Evolutionary conservation across 352 stramenopile genomes (phyloP).

Genomic region (Phytophthora chlamydospora): DNA sequence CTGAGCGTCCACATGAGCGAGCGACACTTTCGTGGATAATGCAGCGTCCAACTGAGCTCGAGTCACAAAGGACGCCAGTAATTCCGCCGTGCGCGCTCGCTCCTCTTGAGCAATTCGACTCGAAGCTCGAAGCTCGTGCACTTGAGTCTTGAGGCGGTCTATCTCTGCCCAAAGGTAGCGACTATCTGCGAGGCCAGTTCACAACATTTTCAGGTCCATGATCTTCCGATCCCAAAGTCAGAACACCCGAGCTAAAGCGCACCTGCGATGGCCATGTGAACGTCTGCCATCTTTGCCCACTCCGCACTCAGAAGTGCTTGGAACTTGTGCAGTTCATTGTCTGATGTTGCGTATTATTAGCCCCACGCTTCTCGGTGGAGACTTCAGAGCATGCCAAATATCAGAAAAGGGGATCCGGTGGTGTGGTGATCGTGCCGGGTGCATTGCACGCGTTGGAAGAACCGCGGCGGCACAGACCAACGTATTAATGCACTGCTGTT

Average conservation of each 20-base stretch:
- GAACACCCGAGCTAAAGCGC: not conserved
- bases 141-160: conserved; percentile 57
- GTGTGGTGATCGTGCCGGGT: too few species aligned
- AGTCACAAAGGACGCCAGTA: conserved; percentile 57
- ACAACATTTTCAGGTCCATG: not conserved
- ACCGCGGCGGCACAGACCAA: too few species aligned
- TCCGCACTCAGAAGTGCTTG: not conserved
- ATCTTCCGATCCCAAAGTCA: too few species aligned
- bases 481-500: too few species aligned
- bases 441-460: too few species aligned
- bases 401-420: too few species aligned
- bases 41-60: conserved; percentile 67
- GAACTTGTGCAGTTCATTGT: not conserved
- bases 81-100: conserved; percentile 36
- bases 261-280: conserved; percentile 37
- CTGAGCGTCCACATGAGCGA: conserved; percentile 40
- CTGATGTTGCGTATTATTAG: too few species aligned
- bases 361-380: too few species aligned
- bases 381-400: too few species aligned
- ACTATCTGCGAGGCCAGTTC: conserved; percentile 36
- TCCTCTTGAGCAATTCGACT: conserved; percentile 37
- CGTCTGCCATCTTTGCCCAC: conserved; percentile 13
- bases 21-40: conserved; percentile 62
- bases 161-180: conserved; percentile 66
- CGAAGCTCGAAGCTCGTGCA: conserved; percentile 46